These are phyloP conservation scores for Alternaria angustiovoidea DNA, from an alignment of 2,329 filamentous ascomycete species.

Conservation along the genomic window DNA sequence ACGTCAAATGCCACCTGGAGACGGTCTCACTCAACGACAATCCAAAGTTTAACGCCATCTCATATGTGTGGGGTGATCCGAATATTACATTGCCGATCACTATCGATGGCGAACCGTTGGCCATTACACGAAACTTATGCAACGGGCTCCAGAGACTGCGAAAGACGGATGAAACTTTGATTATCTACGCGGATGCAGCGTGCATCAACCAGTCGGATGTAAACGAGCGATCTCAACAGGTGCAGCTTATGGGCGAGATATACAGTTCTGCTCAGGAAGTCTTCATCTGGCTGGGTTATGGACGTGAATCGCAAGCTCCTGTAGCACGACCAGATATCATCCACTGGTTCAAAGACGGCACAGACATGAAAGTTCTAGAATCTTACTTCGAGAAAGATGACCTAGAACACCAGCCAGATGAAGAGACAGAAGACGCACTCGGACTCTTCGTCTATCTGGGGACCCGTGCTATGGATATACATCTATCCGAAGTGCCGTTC, in stretches of 20 bases:
- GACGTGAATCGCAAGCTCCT: neutral
- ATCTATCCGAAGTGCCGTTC: no score
- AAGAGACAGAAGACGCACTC: no score
- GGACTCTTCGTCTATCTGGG: no score
- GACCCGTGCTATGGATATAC: no score
- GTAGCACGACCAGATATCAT: no score
- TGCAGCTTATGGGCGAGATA: constrained; percentile 20
- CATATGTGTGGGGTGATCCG: constrained; percentile 8
- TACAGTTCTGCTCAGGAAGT: constrained; percentile 10
- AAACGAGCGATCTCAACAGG: constrained; percentile 12
- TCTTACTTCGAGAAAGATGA: no score
- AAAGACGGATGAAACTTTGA: neutral
- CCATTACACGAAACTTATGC: constrained; percentile 1
- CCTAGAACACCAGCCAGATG: no score
- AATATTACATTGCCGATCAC: neutral
- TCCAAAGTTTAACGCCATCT: constrained; percentile 6
- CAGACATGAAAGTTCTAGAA: no score
- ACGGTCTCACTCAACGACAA: constrained; percentile 8
- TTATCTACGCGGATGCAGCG: constrained; percentile 17
- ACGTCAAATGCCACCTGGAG: neutral
- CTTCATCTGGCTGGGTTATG: constrained; percentile 10
- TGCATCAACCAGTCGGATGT: constrained; percentile 26
- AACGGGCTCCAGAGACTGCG: constrained; percentile 3
- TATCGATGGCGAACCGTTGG: neutral
- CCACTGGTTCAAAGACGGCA: no score